Evolutionary conservation across 1,139 yeast genomes (phyloP).

Genomic region (Saccharomyces uvarum): DNA sequence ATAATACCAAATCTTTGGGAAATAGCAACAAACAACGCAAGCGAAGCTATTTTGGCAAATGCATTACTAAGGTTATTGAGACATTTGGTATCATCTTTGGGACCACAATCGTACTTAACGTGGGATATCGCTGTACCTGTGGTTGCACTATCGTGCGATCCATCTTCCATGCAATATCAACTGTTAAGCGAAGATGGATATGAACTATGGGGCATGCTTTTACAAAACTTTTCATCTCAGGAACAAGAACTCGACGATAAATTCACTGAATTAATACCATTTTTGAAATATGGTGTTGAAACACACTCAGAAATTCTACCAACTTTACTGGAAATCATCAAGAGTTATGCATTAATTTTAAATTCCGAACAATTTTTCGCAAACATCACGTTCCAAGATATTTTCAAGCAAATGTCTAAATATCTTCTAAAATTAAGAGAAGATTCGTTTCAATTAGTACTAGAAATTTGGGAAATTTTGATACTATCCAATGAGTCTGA

Average conservation of each 20-base stretch:
- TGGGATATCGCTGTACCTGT: conserved; percentile 63
- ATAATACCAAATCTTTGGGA: conserved; percentile 76
- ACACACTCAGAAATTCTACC: conserved; percentile 75
- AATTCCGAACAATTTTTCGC: conserved; percentile 40
- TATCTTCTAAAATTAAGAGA: conserved; percentile 61
- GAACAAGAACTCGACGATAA: conserved; percentile 22
- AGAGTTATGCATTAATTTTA: conserved; percentile 61
- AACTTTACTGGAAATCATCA: conserved; percentile 54
- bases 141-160: conserved; percentile 56
- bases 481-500: conserved; percentile 23
- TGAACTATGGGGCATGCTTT: conserved; percentile 69
- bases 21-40: conserved; percentile 41
- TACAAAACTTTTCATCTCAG: conserved; percentile 43
- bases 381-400: conserved; percentile 32
- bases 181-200: conserved; percentile 80
- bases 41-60: conserved; percentile 60
- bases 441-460: conserved; percentile 53
- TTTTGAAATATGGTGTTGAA: conserved; percentile 39
- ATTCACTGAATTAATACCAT: conserved; percentile 25
- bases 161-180: conserved; percentile 50
- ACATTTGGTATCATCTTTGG: conserved; percentile 57
- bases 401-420: conserved; percentile 48
- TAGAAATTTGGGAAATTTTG: conserved; percentile 54
- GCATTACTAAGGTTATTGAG: conserved; percentile 66
- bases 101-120: conserved; percentile 50